Evolutionary conservation across 331 rosid genomes (phyloP).

Genomic region (Rhamnella rubrinervis): DNA sequence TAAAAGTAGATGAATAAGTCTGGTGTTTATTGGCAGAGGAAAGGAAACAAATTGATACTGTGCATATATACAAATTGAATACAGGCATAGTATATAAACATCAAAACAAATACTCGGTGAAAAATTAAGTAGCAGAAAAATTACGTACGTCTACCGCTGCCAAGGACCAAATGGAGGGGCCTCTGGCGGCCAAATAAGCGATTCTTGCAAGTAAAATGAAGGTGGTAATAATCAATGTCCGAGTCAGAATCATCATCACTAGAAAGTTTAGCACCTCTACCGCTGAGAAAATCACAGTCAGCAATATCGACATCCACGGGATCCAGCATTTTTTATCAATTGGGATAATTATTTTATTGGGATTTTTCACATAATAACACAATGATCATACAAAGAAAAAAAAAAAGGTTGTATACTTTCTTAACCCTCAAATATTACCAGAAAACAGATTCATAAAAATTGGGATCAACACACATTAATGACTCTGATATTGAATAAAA

Average conservation of each 20-base stretch:
- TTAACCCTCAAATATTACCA: too few relatives aligned
- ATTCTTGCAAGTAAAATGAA: conserved; percentile 33
- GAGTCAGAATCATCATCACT: conserved; percentile 39
- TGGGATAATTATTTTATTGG: not conserved
- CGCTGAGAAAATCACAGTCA: conserved; percentile 47
- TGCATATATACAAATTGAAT: too few relatives aligned
- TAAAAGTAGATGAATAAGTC: too few relatives aligned
- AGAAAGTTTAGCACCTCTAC: conserved; percentile 25
- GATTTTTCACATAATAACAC: not conserved
- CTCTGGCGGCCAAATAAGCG: conserved; percentile 53
- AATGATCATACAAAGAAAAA: not conserved
- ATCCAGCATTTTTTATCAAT: conserved; percentile 25
- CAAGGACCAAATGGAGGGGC: conserved; percentile 53
- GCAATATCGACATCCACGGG: conserved; percentile 50
- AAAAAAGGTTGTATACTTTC: too few relatives aligned
- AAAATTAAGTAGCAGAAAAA: conserved; percentile 3
- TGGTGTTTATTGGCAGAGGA: too few relatives aligned
- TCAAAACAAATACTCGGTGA: too few relatives aligned
- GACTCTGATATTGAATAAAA: too few relatives aligned
- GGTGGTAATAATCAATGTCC: conserved; percentile 38
- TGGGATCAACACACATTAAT: too few relatives aligned
- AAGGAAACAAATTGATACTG: too few relatives aligned
- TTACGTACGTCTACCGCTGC: conserved; percentile 48
- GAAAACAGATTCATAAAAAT: too few relatives aligned
- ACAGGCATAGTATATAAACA: too few relatives aligned